Conservation (phyloP, 495 filamentous ascomycete species). For the Trichoderma erinaceum region DNA sequence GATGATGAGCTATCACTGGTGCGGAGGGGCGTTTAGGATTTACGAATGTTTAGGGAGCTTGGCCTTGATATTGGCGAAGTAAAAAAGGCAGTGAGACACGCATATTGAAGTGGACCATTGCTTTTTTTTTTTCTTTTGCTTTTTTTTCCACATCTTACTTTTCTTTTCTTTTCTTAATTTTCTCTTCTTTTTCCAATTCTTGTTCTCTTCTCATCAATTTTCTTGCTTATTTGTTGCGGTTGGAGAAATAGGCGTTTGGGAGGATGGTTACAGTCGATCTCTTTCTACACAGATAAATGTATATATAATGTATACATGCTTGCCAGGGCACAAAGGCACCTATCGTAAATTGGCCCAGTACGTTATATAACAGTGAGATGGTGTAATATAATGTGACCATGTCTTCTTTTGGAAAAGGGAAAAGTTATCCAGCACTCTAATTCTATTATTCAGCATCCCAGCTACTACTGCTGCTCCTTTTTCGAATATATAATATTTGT, state of each 20-base stretch:
- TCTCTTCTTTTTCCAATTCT: not conserved
- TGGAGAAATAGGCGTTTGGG: not conserved
- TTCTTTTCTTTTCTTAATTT: not conserved
- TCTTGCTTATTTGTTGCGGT: not conserved
- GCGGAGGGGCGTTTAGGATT: not conserved
- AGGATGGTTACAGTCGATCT: not conserved
- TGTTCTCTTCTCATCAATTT: not conserved
- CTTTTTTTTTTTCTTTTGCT: not conserved
- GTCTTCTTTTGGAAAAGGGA: no score
- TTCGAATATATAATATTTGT: no score
- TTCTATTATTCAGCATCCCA: no score
- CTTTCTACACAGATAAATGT: not conserved
- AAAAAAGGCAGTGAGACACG: not conserved
- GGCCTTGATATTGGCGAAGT: not conserved
- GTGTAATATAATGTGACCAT: no score
- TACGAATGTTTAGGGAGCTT: not conserved
- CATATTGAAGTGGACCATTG: not conserved
- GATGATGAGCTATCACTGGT: not conserved
- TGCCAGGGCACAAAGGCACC: no score
- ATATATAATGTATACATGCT: not conserved
- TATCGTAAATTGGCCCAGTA: no score
- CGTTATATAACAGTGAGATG: no score
- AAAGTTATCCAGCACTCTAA: no score
- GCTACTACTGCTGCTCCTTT: no score
- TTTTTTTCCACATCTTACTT: not conserved